A percentile compares a stretch with the other conserved stretches of the same genome.
phyloP scores from a whole-genome alignment of 768 basidiomycete genomes.

The Termitomyces eurrhizus region DNA sequence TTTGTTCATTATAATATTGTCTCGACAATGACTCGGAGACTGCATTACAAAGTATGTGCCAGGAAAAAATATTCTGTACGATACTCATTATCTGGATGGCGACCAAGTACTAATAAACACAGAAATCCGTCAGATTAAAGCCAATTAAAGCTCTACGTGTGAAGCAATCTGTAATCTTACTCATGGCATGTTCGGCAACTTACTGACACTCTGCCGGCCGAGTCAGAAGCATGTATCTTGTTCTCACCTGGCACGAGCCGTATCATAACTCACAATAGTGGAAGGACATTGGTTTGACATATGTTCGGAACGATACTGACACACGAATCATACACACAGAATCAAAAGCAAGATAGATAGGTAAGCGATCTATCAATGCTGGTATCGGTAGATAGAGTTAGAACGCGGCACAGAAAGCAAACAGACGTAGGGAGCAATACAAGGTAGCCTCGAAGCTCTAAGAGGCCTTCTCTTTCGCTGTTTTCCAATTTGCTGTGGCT shows the following conservation, averaged over 20 bases:
- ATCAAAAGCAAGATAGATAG: constrained; percentile 3
- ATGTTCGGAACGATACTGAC: background rate
- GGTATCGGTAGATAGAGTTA: background rate
- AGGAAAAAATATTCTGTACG: background rate
- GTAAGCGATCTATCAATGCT: background rate
- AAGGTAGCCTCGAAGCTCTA: constrained; percentile 12
- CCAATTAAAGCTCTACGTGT: background rate
- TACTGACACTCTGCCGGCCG: background rate
- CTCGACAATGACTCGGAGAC: background rate
- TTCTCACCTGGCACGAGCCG: background rate
- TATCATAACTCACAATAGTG: too few relatives aligned
- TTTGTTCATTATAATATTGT: background rate
- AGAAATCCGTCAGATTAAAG: background rate
- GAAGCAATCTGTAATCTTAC: background rate
- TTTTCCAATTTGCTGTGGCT: constrained; percentile 78
- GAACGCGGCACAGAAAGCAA: constrained; percentile 1
- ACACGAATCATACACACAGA: constrained; percentile 10
- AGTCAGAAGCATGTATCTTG: background rate
- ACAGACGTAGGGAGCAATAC: background rate
- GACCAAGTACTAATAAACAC: background rate
- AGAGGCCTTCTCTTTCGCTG: constrained; percentile 55
- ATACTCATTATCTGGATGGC: background rate
- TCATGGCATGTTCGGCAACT: background rate
- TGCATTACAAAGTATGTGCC: background rate
- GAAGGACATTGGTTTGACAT: too few relatives aligned